Conservation (phyloP, 352 stramenopile species). For the Globisporangium echinulatum region DNA sequence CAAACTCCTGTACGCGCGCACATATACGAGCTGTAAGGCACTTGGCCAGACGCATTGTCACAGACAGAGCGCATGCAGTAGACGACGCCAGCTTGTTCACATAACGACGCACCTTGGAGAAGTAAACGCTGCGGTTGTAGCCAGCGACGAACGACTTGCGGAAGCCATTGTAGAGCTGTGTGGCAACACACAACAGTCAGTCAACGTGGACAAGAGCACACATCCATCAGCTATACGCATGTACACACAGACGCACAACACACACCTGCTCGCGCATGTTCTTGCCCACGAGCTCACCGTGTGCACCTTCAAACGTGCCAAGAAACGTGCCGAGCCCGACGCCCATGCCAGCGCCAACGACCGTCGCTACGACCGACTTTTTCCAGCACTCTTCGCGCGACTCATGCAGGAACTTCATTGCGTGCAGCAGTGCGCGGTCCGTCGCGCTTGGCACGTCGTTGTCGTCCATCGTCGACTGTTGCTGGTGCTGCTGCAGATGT, state of each 20-base stretch:
- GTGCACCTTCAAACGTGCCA: constrained; percentile 82
- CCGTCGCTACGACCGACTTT: constrained; percentile 71
- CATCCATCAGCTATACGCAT: not conserved
- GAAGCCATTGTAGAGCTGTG: constrained; percentile 79
- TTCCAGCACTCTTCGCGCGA: constrained; percentile 81
- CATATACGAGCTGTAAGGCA: not conserved
- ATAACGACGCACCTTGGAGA: constrained; percentile 47
- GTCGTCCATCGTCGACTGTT: constrained; percentile 5
- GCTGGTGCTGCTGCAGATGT: not conserved
- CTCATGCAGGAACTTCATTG: constrained; percentile 72
- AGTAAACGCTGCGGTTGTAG: constrained; percentile 82
- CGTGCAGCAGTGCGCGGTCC: constrained; percentile 35
- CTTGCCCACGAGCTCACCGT: constrained; percentile 77
- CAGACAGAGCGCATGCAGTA: not conserved
- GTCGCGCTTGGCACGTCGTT: constrained; percentile 14
- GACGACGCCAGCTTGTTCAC: not conserved
- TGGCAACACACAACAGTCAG: not conserved
- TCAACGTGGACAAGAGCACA: too few species aligned
- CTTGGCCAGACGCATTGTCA: not conserved
- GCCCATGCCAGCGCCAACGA: constrained; percentile 68
- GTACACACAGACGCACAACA: not conserved
- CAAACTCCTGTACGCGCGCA: constrained; percentile 61
- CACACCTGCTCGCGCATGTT: constrained; percentile 80
- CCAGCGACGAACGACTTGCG: constrained; percentile 73
- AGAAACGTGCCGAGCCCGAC: constrained; percentile 81